These are phyloP conservation scores for Dicorynia guianensis DNA, from an alignment of 306 rosid species.

Conservation along the genomic window DNA sequence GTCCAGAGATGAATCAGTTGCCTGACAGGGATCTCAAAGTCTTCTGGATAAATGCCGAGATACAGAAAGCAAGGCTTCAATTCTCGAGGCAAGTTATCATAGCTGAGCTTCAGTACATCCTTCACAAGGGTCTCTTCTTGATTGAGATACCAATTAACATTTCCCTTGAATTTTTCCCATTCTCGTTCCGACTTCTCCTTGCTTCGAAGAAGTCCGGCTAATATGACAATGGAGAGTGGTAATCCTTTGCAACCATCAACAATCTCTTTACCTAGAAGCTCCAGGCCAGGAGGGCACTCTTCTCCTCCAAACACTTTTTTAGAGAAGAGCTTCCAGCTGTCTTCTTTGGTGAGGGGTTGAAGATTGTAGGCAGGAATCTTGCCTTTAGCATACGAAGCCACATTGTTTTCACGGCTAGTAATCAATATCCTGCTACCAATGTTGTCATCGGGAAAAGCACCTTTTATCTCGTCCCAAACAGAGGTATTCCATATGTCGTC, in stretches of 20 bases:
- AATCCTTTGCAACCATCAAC: background rate
- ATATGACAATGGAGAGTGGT: background rate
- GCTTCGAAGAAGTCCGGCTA: background rate
- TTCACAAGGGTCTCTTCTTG: background rate
- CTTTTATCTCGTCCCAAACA: background rate
- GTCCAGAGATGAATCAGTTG: background rate
- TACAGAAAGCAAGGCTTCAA: constrained; percentile 32
- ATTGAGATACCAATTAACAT: background rate
- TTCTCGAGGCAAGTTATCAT: background rate
- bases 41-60: background rate
- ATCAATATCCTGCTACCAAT: constrained; percentile 8
- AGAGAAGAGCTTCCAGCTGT: constrained; percentile 4
- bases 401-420: background rate
- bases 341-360: background rate
- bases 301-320: background rate
- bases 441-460: background rate
- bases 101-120: constrained; percentile 15
- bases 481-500: background rate
- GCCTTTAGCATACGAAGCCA: background rate
- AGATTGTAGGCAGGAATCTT: background rate
- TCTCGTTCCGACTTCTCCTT: background rate
- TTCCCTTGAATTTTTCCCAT: background rate
- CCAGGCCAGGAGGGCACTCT: background rate
- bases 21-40: background rate
- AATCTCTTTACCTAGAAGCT: background rate